A percentile compares a stretch with the other conserved stretches of the same genome.
phyloP scores from a whole-genome alignment of 345 rosid species.

The Clarkia xantiana region DNA sequence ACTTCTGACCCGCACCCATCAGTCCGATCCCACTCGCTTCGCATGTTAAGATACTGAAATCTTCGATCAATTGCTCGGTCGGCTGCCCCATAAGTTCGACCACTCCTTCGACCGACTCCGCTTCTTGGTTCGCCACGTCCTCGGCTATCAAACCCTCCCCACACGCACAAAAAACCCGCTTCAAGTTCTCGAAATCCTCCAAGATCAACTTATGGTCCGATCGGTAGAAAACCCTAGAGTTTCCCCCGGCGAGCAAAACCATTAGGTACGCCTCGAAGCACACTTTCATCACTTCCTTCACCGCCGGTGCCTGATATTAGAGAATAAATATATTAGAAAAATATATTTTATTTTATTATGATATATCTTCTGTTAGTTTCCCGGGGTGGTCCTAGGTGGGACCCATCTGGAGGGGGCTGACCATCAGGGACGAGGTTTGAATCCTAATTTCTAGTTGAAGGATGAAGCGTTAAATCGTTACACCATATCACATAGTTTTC shows the following conservation, averaged over 20 bases:
- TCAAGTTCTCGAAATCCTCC: slow-evolving; percentile 25
- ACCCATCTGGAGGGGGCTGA: too few species aligned
- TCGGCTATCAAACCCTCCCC: slow-evolving; percentile 29
- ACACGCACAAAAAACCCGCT: slow-evolving; percentile 20
- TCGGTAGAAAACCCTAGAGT: slow-evolving; percentile 16
- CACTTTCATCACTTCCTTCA: slow-evolving; percentile 32
- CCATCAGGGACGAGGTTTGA: too few species aligned
- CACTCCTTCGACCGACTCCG: slow-evolving; percentile 26
- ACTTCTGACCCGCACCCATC: slow-evolving; percentile 23
- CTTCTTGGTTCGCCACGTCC: slow-evolving; percentile 21
- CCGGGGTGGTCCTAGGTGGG: too few species aligned
- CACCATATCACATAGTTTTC: too few species aligned
- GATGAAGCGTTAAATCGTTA: too few species aligned
- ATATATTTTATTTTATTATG: too few species aligned
- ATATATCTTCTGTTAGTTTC: too few species aligned
- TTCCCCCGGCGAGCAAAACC: slow-evolving; percentile 32
- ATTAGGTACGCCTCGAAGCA: slow-evolving; percentile 27
- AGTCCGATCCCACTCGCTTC: slow-evolving; percentile 30
- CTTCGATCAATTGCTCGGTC: slow-evolving; percentile 35
- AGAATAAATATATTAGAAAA: too few species aligned
- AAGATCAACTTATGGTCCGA: slow-evolving; percentile 17
- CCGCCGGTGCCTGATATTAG: slow-evolving; percentile 16
- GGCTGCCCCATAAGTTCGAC: slow-evolving; percentile 25
- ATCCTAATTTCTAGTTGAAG: too few species aligned
- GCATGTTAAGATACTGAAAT: slow-evolving; percentile 28